phyloP scores from a whole-genome alignment of 495 filamentous ascomycete genomes.

The Neurospora hispaniola region DNA sequence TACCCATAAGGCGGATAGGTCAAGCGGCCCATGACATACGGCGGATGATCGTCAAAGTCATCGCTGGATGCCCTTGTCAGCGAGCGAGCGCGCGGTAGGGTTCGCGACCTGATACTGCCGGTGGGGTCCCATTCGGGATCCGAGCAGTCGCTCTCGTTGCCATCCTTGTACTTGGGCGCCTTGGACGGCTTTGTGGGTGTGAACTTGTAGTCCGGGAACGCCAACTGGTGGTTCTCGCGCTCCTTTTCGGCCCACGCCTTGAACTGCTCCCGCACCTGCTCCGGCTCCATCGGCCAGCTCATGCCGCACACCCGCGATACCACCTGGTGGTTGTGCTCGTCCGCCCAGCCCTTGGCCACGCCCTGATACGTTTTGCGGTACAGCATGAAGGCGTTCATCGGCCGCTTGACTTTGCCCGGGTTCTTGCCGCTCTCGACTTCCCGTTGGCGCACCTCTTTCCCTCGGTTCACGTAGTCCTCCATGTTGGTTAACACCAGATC shows the following conservation, averaged over 20 bases:
- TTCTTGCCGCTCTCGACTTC: conserved; percentile 61
- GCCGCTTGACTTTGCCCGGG: conserved; percentile 70
- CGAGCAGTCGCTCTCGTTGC: conserved; percentile 26
- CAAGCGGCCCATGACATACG: conserved; percentile 23
- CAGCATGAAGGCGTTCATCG: conserved; percentile 98
- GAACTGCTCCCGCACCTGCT: conserved; percentile 63
- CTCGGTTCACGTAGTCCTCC: conserved; percentile 67
- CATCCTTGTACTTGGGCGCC: conserved; percentile 31
- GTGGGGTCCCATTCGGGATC: conserved; percentile 24
- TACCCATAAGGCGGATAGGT: conserved; percentile 19
- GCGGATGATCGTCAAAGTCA: conserved; percentile 20
- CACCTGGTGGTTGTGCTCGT: conserved; percentile 88
- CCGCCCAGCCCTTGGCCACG: conserved; percentile 69
- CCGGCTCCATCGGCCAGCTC: conserved; percentile 77
- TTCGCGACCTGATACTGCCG: not conserved
- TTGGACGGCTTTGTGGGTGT: conserved; percentile 66
- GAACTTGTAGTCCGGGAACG: conserved; percentile 93
- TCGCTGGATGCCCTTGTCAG: conserved; percentile 20
- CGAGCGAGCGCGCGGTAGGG: conserved; percentile 19
- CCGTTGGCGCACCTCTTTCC: conserved; percentile 49
- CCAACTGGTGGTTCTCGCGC: conserved; percentile 71
- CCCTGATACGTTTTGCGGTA: conserved; percentile 91
- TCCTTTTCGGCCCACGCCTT: conserved; percentile 73
- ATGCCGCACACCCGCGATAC: conserved; percentile 75
- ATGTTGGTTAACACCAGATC: conserved; percentile 62